Evolutionary conservation across 192 early-diverging fungal species (phyloP).

Genomic region (Linderina pennispora): DNA sequence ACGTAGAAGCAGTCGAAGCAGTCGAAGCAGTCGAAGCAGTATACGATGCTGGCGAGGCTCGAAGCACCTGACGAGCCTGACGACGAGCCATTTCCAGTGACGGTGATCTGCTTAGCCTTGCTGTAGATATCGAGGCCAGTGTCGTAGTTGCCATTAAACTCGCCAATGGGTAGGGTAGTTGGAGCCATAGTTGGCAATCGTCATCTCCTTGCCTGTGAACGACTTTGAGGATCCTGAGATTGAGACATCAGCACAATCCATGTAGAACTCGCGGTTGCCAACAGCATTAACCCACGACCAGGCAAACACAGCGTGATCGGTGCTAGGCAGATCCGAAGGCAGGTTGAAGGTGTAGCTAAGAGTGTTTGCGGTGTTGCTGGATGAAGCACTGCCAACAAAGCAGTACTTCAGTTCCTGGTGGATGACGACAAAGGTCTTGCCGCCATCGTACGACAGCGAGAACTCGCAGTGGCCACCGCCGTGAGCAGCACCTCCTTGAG

Average conservation of each 20-base stretch:
- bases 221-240: conserved; percentile 11
- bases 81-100: conserved; percentile 4
- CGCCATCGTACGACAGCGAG: conserved; percentile 43
- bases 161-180: conserved; percentile 40
- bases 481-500: conserved; percentile 29
- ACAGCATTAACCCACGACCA: conserved; percentile 67
- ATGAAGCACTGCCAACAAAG: conserved; percentile 3
- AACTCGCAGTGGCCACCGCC: conserved; percentile 51
- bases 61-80: too few relatives aligned
- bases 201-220: conserved; percentile 30
- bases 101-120: not conserved
- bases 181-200: conserved; percentile 50
- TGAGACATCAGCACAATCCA: conserved; percentile 52
- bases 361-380: conserved; percentile 1
- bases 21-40: too few relatives aligned
- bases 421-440: conserved; percentile 33
- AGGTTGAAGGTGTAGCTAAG: conserved; percentile 14
- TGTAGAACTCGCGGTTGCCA: conserved; percentile 63
- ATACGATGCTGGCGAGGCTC: too few relatives aligned
- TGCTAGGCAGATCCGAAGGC: conserved; percentile 18
- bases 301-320: conserved; percentile 32
- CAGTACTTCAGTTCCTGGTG: conserved; percentile 25
- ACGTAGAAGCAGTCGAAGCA: too few relatives aligned
- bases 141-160: conserved; percentile 25
- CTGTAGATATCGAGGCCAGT: conserved; percentile 16